These are phyloP conservation scores for Ceratonia siliqua DNA, from an alignment of 306 rosid species.

Conservation along the genomic window DNA sequence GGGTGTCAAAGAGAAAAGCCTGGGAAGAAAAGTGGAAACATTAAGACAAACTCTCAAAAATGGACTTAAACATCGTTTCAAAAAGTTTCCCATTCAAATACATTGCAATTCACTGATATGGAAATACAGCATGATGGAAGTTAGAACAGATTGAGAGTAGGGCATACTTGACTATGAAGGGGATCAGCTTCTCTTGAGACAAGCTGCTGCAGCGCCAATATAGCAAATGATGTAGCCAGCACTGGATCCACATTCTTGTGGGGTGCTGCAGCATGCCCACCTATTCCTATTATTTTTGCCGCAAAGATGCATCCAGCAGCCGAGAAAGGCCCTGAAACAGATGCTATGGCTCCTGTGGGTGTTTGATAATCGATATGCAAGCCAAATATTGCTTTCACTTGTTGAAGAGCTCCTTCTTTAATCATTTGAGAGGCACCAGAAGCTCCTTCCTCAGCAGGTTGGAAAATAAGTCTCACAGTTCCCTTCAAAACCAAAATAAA, in stretches of 20 bases:
- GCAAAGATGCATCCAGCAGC: constrained; percentile 65
- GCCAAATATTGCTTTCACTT: constrained; percentile 62
- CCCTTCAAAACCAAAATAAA: constrained; percentile 56
- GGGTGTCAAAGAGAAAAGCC: constrained; percentile 9
- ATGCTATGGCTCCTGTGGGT: constrained; percentile 60
- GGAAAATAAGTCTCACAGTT: constrained; percentile 69
- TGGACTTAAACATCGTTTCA: constrained; percentile 7
- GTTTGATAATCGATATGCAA: constrained; percentile 43
- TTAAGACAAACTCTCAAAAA: not conserved
- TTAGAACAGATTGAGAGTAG: constrained; percentile 25
- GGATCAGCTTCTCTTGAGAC: constrained; percentile 75
- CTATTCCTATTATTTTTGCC: constrained; percentile 57
- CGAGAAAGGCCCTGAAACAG: constrained; percentile 51
- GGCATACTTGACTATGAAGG: constrained; percentile 57
- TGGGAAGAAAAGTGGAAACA: not conserved
- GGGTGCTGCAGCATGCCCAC: constrained; percentile 70
- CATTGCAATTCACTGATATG: not conserved
- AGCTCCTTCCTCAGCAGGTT: constrained; percentile 83
- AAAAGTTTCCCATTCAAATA: constrained; percentile 10
- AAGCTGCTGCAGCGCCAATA: constrained; percentile 70
- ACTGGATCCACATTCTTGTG: constrained; percentile 56
- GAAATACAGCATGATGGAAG: not conserved
- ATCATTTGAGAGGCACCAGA: constrained; percentile 61
- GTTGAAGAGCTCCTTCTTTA: constrained; percentile 61
- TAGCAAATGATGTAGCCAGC: constrained; percentile 65